A percentile compares a stretch with the other conserved stretches of the same genome.
phyloP scores from a whole-genome alignment of 345 rosid genomes.

The Gossypium ekmanianum region DNA sequence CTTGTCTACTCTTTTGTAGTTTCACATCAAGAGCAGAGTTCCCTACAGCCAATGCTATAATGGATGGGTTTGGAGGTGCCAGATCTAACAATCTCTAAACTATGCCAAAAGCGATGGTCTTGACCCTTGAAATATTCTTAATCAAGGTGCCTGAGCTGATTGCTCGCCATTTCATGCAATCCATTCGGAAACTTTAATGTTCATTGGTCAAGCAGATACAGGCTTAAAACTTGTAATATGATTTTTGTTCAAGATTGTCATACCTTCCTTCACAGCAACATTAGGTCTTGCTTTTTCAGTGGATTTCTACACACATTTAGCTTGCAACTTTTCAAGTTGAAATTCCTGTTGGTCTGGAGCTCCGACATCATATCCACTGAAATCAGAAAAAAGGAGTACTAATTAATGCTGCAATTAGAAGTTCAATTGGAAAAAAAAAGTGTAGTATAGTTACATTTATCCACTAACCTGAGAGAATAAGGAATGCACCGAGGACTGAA shows the following conservation, averaged over 20 bases:
- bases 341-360: not conserved
- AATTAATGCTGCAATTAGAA: not conserved
- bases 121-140: conserved; percentile 18
- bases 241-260: not conserved
- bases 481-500: not conserved
- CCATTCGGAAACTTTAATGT: not conserved
- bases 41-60: conserved; percentile 65
- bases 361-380: not conserved
- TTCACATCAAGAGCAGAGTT: conserved; percentile 81
- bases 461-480: not conserved
- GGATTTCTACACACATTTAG: not conserved
- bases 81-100: conserved; percentile 62
- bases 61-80: conserved; percentile 99
- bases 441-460: not conserved
- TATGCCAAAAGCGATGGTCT: conserved; percentile 38
- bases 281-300: not conserved
- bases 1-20: conserved; percentile 26
- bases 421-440: not conserved
- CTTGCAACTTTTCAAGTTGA: not conserved
- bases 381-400: too few species aligned
- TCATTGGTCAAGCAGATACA: not conserved
- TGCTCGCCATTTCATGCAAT: not conserved
- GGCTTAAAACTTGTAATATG: not conserved
- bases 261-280: not conserved
- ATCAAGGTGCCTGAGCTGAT: not conserved